phyloP scores from a whole-genome alignment of 257 asterid species.

The Solanum commersonii region DNA sequence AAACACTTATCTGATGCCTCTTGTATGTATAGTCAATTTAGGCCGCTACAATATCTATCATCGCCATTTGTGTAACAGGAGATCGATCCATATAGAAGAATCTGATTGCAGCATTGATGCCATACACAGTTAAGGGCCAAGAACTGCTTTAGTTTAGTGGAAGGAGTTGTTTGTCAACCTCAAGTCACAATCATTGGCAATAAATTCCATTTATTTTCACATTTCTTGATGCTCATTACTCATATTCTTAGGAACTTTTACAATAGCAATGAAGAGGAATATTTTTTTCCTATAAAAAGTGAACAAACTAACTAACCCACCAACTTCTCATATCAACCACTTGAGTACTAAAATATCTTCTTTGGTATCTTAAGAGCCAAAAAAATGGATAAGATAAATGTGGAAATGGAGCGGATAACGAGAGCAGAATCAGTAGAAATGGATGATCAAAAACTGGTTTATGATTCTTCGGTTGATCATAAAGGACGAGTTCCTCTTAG shows the following conservation, averaged over 20 bases:
- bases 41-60: background rate
- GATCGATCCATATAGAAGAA: background rate
- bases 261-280: background rate
- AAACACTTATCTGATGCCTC: background rate
- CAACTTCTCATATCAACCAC: background rate
- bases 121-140: background rate
- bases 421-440: slow-evolving; percentile 13
- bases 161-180: background rate
- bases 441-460: slow-evolving; percentile 61
- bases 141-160: background rate
- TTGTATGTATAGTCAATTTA: background rate
- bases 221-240: background rate
- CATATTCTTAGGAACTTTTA: background rate
- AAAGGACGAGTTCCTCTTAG: slow-evolving; percentile 69
- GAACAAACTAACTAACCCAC: slow-evolving; percentile 4
- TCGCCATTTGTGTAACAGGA: background rate
- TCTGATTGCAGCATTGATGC: slow-evolving; percentile 3
- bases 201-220: background rate
- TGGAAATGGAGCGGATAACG: slow-evolving; percentile 25
- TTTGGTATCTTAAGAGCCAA: background rate
- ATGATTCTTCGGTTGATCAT: slow-evolving; percentile 62
- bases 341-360: background rate
- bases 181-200: slow-evolving; percentile 4
- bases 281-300: slow-evolving; percentile 22
- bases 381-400: slow-evolving; percentile 2